Evolutionary conservation across 2,329 filamentous ascomycete genomes (phyloP).

Genomic region (Lasiodiplodia theobromae): DNA sequence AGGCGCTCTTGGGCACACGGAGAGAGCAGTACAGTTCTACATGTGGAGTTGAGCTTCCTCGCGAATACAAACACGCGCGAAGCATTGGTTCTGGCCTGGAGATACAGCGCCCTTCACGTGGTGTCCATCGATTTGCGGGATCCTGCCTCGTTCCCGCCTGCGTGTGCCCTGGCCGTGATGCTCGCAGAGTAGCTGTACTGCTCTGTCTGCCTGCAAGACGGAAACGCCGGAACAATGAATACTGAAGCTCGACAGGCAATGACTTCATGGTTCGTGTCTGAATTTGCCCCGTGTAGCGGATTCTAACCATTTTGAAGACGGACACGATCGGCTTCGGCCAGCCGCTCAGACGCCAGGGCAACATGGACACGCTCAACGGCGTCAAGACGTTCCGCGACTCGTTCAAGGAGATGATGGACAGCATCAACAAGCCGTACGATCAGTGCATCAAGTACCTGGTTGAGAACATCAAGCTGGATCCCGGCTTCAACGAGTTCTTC

Average conservation of each 20-base stretch:
- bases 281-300: conserved; percentile 12
- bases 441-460: conserved; percentile 81
- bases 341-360: conserved; percentile 73
- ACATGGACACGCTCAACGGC: conserved; percentile 77
- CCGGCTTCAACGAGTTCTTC: conserved; percentile 87
- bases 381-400: conserved; percentile 78
- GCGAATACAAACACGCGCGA: background rate
- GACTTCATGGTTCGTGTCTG: conserved; percentile 63
- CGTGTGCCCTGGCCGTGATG: background rate
- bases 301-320: conserved; percentile 70
- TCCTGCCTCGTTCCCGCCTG: background rate
- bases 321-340: conserved; percentile 88
- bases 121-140: background rate
- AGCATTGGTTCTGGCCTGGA: background rate
- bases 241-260: conserved; percentile 59
- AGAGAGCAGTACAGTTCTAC: background rate
- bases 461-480: conserved; percentile 86
- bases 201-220: background rate
- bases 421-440: conserved; percentile 78
- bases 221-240: background rate
- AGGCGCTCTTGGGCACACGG: background rate
- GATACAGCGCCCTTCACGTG: background rate
- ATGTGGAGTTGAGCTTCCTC: background rate
- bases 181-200: background rate
- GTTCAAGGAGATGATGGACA: conserved; percentile 93